phyloP scores from a whole-genome alignment of 2,329 filamentous ascomycete species.

The Kalmusia sp. region DNA sequence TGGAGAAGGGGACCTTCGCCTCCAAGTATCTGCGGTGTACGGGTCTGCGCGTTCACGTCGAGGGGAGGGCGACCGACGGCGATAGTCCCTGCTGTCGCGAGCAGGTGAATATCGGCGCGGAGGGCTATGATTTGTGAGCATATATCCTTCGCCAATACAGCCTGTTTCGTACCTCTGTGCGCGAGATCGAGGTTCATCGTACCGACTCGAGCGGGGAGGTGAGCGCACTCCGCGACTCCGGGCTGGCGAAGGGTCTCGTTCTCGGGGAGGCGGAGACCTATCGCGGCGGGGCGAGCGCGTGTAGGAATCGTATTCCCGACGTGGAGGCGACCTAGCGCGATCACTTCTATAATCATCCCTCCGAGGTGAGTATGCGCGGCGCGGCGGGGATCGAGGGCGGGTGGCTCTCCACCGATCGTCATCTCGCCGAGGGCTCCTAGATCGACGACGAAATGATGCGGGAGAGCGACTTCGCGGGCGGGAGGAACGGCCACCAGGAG shows the following conservation, averaged over 20 bases:
- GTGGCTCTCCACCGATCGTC: slow-evolving; percentile 53
- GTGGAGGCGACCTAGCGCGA: slow-evolving; percentile 48
- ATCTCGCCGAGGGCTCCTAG: slow-evolving; percentile 47
- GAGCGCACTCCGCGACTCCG: slow-evolving; percentile 55
- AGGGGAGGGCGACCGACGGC: slow-evolving; percentile 62
- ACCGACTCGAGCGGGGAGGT: slow-evolving; percentile 48
- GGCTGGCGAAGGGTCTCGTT: slow-evolving; percentile 55
- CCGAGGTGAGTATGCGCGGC: slow-evolving; percentile 49
- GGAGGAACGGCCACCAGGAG: slow-evolving; percentile 42
- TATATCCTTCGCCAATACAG: background rate
- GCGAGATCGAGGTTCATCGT: slow-evolving; percentile 55
- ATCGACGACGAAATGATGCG: slow-evolving; percentile 44
- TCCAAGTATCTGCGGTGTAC: slow-evolving; percentile 57
- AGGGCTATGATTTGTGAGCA: slow-evolving; percentile 30
- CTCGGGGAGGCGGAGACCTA: slow-evolving; percentile 53
- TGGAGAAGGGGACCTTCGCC: slow-evolving; percentile 62
- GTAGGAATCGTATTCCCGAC: slow-evolving; percentile 48
- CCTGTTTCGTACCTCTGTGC: slow-evolving; percentile 36
- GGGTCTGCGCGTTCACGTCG: slow-evolving; percentile 58
- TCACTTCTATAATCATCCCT: slow-evolving; percentile 48
- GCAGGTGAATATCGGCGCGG: slow-evolving; percentile 52
- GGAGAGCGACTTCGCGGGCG: slow-evolving; percentile 50
- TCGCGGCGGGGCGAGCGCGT: slow-evolving; percentile 52
- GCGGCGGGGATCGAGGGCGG: slow-evolving; percentile 58
- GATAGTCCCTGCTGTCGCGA: slow-evolving; percentile 55